These are phyloP conservation scores for Chondrus crispus DNA, from an alignment of 23 red algal genomes.

Conservation along the genomic window DNA sequence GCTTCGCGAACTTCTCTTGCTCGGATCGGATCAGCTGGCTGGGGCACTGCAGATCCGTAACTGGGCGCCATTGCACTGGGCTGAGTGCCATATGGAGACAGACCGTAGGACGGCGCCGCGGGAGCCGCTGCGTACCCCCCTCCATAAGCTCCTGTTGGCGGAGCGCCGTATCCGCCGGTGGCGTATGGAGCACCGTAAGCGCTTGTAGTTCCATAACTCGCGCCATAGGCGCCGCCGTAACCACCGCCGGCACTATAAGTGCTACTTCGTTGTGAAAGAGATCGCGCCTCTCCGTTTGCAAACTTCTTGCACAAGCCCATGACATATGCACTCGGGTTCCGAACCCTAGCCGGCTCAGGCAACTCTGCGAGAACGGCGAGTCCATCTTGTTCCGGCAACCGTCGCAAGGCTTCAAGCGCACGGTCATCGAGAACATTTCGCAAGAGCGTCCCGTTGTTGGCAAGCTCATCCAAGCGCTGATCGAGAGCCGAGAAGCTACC, in stretches of 20 bases:
- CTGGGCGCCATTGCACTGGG: not conserved
- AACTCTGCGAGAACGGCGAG: slow-evolving; percentile 64
- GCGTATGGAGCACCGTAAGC: not conserved
- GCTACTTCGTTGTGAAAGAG: slow-evolving; percentile 12
- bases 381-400: slow-evolving; percentile 55
- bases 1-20: slow-evolving; percentile 43
- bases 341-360: slow-evolving; percentile 63
- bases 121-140: slow-evolving; percentile 18
- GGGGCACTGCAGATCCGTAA: slow-evolving; percentile 5
- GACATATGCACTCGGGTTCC: slow-evolving; percentile 75
- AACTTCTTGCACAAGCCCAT: slow-evolving; percentile 81
- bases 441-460: slow-evolving; percentile 8
- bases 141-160: not conserved
- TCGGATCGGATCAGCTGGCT: slow-evolving; percentile 7
- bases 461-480: slow-evolving; percentile 57
- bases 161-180: not conserved
- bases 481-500: slow-evolving; percentile 5
- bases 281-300: slow-evolving; percentile 52
- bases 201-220: not conserved
- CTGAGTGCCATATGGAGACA: not conserved
- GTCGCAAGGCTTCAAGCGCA: slow-evolving; percentile 60
- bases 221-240: slow-evolving; percentile 26
- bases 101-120: not conserved
- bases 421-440: slow-evolving; percentile 59
- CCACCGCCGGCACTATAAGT: not conserved